Evolutionary conservation across 352 stramenopile genomes (phyloP).

Genomic region (Phytophthora constricta): DNA sequence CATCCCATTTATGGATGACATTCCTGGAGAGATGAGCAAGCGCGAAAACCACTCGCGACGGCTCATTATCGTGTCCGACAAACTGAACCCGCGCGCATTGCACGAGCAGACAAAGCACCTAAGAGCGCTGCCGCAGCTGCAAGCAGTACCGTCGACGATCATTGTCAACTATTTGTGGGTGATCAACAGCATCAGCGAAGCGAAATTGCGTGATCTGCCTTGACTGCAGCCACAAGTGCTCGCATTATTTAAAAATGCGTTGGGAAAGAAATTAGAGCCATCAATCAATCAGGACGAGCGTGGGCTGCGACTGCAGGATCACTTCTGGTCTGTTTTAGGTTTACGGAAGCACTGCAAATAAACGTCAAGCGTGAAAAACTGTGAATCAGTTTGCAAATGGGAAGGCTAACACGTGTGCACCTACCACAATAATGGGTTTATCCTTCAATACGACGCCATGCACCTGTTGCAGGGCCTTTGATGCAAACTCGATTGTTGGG

Average conservation of each 20-base stretch:
- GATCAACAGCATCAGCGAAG: conserved; percentile 88
- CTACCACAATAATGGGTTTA: conserved; percentile 86
- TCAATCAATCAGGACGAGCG: background rate
- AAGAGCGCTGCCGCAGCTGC: conserved; percentile 49
- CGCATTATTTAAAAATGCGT: conserved; percentile 35
- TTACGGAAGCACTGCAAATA: conserved; percentile 43
- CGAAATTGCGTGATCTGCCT: conserved; percentile 57
- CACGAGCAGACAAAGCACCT: conserved; percentile 49
- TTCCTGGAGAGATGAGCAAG: conserved; percentile 60
- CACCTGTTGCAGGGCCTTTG: conserved; percentile 51
- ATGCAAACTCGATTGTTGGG: conserved; percentile 54
- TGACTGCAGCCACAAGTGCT: conserved; percentile 13
- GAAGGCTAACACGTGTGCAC: conserved; percentile 21
- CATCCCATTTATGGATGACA: conserved; percentile 59
- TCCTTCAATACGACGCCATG: conserved; percentile 79
- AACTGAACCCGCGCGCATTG: conserved; percentile 68
- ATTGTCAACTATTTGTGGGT: conserved; percentile 90
- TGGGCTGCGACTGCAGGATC: conserved; percentile 6
- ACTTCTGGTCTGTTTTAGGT: conserved; percentile 23
- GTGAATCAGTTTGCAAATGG: conserved; percentile 30
- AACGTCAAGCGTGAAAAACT: conserved; percentile 23
- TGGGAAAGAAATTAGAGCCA: conserved; percentile 9
- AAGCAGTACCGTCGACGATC: conserved; percentile 38
- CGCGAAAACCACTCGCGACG: conserved; percentile 49
- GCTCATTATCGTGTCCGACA: conserved; percentile 80